Evolutionary conservation across 352 stramenopile genomes (phyloP).

Genomic region (Blastocystis sp.): DNA sequence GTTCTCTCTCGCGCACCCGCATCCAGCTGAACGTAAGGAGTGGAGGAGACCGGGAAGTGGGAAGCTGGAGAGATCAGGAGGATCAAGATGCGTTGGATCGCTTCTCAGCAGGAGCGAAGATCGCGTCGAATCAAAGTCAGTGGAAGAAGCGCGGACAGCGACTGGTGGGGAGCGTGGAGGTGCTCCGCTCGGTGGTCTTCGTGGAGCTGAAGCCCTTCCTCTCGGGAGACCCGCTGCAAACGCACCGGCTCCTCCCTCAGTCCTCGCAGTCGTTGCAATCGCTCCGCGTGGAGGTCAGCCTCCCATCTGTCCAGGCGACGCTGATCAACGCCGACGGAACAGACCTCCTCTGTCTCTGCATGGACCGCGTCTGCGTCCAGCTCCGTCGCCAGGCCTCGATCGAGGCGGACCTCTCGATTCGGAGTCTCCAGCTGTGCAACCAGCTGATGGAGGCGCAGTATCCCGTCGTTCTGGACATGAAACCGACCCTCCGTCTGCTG

Average conservation of each 20-base stretch:
- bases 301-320: not conserved
- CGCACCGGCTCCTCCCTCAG: not conserved
- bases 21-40: not conserved
- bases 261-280: not conserved
- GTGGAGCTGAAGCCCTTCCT: not conserved
- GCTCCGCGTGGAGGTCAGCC: not conserved
- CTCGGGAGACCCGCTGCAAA: not conserved
- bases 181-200: not conserved
- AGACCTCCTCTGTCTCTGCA: not conserved
- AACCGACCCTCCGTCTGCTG: not conserved
- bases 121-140: too few relatives aligned
- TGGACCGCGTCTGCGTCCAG: not conserved
- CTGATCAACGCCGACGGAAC: not conserved
- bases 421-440: not conserved
- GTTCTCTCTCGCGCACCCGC: not conserved
- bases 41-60: too few relatives aligned
- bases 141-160: not conserved
- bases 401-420: not conserved
- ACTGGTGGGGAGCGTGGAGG: not conserved
- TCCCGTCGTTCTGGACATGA: not conserved
- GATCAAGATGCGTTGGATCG: too few relatives aligned
- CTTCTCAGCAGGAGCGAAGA: too few relatives aligned
- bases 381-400: not conserved
- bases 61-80: not conserved
- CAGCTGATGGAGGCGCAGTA: constrained; percentile 31